Evolutionary conservation across 192 early-diverging fungal species (phyloP), one percentile per base, ranked within the genome.

Genomic region (Gryganskiella cystojenkinii): DNA sequence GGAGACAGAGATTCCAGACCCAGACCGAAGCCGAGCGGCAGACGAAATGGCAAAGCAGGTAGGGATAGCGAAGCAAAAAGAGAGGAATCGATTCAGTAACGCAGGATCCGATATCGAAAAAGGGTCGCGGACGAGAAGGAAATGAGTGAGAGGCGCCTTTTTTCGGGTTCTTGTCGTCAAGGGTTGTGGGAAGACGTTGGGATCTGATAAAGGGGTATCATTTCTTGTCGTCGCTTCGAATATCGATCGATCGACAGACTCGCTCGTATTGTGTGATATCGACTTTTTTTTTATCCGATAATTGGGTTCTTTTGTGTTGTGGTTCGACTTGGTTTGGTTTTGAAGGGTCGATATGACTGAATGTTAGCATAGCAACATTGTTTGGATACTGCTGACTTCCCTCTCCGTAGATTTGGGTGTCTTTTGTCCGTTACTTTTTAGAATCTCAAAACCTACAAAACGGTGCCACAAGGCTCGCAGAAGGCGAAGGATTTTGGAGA

Each of bases 31-130:
- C 24, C 15, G n/a, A 15, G 14, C 28, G 30, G 51, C 28, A 3
- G 11, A 13, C 52, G 52, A 19, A 14, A 54, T 67, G 55, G 45
- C n/a, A n/a, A n/a, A n/a, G n/a, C n/a, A n/a, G n/a, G 65, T 20
- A 52, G 37, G 37, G 27, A 53, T 24, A 61, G n/a, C 47, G 47
- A 52, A 27, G 44, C 35, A 61, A 44, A 70, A 56, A 70, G 59
- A 69, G 57, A 60, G 58, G 58, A 55, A 52, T 70, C 68, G 68
- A 53, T 62, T 70, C 58, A 70, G 68, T 70, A 70, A 70, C 51
- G 68, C 68, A 61, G 68, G 59, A 31, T 50, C 59, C 51, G 68
- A 70, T 57, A 69, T 43, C 24, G 42, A 22, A 24, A 4, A 44
- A 11, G 58, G 31, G 67, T 25, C 4, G 49, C 27, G 54, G 27